Percentiles rank a stretch among this genome's conserved stretches.
Conservation (phyloP, 1,139 yeast species). For the Magnusiomyces tetraspermus region DNA sequence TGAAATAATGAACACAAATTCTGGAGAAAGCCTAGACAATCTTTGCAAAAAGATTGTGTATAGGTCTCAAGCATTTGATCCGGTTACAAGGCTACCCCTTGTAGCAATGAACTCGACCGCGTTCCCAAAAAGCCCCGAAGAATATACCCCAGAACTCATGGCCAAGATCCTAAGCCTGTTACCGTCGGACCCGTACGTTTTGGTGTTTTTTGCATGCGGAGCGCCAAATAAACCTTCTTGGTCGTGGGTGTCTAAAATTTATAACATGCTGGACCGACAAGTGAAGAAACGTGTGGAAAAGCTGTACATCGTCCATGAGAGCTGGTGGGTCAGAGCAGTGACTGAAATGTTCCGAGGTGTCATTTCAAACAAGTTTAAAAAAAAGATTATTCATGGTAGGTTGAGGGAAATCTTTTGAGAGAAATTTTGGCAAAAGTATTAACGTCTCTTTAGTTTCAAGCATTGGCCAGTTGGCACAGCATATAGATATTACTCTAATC, state of each 20-base stretch:
- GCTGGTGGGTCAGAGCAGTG: constrained; percentile 78
- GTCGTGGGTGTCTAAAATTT: constrained; percentile 72
- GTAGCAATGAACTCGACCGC: constrained; percentile 70
- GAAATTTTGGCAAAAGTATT: not conserved
- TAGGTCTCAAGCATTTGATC: constrained; percentile 50
- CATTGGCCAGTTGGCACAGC: constrained; percentile 52
- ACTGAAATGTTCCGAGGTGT: constrained; percentile 63
- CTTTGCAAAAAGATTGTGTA: constrained; percentile 44
- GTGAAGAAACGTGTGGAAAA: constrained; percentile 48
- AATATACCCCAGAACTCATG: constrained; percentile 19
- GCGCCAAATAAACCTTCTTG: constrained; percentile 48
- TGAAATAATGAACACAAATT: constrained; percentile 15
- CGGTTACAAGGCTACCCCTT: constrained; percentile 52
- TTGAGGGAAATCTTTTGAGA: not conserved
- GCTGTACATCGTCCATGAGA: constrained; percentile 79
- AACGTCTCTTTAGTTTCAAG: constrained; percentile 35
- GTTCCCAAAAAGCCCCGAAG: constrained; percentile 33
- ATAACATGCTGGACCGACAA: constrained; percentile 55
- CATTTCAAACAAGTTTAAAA: constrained; percentile 39
- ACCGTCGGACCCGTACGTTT: constrained; percentile 51
- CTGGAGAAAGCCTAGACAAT: constrained; percentile 16
- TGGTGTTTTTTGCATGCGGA: constrained; percentile 73
- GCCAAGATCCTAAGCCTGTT: constrained; percentile 29
- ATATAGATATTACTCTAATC: constrained; percentile 63
- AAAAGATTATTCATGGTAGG: constrained; percentile 35